Evolutionary conservation across 805 yeast genomes (phyloP).

Genomic region (Pichia rugopelliculosa): DNA sequence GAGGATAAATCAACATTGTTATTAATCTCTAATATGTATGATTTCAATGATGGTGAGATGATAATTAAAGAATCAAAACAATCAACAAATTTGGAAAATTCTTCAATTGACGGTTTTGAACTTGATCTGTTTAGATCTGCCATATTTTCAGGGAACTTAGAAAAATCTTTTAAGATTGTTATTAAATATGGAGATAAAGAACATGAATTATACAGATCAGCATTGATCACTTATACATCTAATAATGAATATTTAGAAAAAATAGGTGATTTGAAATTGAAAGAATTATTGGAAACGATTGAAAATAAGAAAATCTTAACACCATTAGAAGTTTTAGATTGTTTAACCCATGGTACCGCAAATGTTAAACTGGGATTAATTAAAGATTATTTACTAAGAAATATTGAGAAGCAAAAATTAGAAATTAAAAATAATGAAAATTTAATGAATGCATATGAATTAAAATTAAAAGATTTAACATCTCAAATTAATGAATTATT

Average conservation of each 20-base stretch:
- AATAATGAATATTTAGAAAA: constrained; percentile 40
- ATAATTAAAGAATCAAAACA: constrained; percentile 28
- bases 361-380: constrained; percentile 51
- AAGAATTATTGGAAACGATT: constrained; percentile 45
- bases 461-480: constrained; percentile 53
- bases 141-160: constrained; percentile 50
- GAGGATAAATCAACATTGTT: constrained; percentile 51
- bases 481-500: constrained; percentile 45
- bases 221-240: constrained; percentile 57
- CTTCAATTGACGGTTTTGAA: constrained; percentile 32
- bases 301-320: constrained; percentile 49
- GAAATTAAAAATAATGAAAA: constrained; percentile 65
- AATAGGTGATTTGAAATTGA: constrained; percentile 46
- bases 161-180: constrained; percentile 49
- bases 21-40: constrained; percentile 50
- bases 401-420: constrained; percentile 48
- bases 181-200: constrained; percentile 53
- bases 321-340: constrained; percentile 52
- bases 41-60: constrained; percentile 43
- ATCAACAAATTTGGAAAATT: constrained; percentile 3
- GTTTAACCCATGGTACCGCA: constrained; percentile 42
- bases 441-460: constrained; percentile 58
- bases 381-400: constrained; percentile 57
- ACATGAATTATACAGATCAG: constrained; percentile 58
- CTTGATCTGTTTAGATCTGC: constrained; percentile 62